Evolutionary conservation across 768 basidiomycete genomes (phyloP).

Genomic region (Fomitopsis pulvina): DNA sequence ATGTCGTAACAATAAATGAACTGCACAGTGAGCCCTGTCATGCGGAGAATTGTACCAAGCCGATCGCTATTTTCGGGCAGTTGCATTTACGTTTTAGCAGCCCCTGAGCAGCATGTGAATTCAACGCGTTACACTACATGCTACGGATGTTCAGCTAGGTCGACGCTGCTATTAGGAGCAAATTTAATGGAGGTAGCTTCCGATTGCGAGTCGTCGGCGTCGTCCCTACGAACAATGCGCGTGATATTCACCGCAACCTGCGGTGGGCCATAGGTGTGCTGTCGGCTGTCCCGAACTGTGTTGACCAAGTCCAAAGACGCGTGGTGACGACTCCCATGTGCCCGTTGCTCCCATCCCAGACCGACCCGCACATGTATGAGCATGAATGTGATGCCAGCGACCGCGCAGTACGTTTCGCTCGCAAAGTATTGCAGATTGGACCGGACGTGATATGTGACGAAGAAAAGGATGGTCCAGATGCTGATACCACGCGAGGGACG

Average conservation of each 20-base stretch:
- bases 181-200: not conserved
- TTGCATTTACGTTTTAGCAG: no score
- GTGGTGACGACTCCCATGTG: not conserved
- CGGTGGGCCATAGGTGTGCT: not conserved
- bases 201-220: not conserved
- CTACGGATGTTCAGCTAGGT: not conserved
- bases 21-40: no score
- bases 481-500: not conserved
- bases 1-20: no score
- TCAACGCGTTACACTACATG: no score
- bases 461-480: constrained; percentile 3
- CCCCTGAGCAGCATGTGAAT: no score
- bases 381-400: constrained; percentile 11
- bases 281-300: not conserved
- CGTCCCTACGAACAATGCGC: not conserved
- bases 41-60: no score
- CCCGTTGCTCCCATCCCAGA: constrained; percentile 5
- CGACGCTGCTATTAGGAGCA: not conserved
- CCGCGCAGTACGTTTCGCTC: constrained; percentile 1
- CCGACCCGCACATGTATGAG: constrained; percentile 11
- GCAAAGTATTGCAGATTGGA: not conserved
- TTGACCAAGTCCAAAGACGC: not conserved
- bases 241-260: constrained; percentile 1
- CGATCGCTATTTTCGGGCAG: no score
- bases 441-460: not conserved